Percentiles rank a stretch among this genome's conserved stretches.
Evolutionary conservation across 2,329 filamentous ascomycete species (phyloP).

Genomic region (Scopulariopsis brevicaulis): DNA sequence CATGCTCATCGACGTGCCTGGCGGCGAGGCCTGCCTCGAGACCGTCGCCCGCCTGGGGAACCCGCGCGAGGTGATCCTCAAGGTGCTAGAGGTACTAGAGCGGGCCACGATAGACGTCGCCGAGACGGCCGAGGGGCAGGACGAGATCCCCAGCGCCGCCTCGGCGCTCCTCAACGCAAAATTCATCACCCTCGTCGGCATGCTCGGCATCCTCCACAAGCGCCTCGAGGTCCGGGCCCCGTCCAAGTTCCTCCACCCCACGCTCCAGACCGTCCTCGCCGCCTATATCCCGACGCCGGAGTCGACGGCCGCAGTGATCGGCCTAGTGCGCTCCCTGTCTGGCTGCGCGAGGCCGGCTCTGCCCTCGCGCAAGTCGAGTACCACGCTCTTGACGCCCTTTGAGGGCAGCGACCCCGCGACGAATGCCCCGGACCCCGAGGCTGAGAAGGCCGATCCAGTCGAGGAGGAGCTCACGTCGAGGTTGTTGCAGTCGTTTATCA

Average conservation of each 20-base stretch:
- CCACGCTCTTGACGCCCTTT: slow-evolving; percentile 41
- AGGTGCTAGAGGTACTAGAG: slow-evolving; percentile 63
- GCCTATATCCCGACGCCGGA: slow-evolving; percentile 55
- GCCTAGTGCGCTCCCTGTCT: slow-evolving; percentile 58
- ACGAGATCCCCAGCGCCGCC: slow-evolving; percentile 9
- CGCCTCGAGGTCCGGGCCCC: slow-evolving; percentile 69
- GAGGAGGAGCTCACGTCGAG: slow-evolving; percentile 52
- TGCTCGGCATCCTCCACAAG: slow-evolving; percentile 62
- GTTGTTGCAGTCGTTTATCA: slow-evolving; percentile 66
- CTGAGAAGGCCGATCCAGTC: slow-evolving; percentile 33
- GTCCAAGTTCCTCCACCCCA: slow-evolving; percentile 66
- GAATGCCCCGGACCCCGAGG: slow-evolving; percentile 52
- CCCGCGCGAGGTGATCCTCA: slow-evolving; percentile 70
- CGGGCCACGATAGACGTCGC: slow-evolving; percentile 29
- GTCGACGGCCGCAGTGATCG: slow-evolving; percentile 58
- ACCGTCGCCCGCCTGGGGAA: slow-evolving; percentile 69
- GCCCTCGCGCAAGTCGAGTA: slow-evolving; percentile 46
- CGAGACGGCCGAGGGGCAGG: slow-evolving; percentile 15
- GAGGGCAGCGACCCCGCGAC: slow-evolving; percentile 36
- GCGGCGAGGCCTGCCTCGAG: slow-evolving; percentile 59
- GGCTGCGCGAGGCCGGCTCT: slow-evolving; percentile 54
- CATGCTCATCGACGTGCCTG: slow-evolving; percentile 56
- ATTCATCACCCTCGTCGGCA: slow-evolving; percentile 58
- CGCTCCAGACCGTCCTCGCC: slow-evolving; percentile 59
- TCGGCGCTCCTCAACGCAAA: slow-evolving; percentile 23